phyloP scores from a whole-genome alignment of 805 yeast species.

The Hanseniaspora mollemarum region DNA sequence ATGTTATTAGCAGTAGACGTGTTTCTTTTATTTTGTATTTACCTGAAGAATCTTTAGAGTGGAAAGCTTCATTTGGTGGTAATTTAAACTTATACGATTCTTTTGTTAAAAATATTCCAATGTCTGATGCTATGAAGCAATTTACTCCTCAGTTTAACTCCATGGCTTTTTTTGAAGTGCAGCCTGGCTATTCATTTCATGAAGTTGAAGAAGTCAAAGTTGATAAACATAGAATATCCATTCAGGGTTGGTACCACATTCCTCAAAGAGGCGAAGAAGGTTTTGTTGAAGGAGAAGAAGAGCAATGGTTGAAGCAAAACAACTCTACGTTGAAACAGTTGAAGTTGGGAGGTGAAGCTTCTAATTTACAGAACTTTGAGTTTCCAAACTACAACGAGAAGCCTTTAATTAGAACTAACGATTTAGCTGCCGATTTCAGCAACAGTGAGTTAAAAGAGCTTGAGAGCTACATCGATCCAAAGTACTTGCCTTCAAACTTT shows the following conservation, averaged over 20 bases:
- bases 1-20: conserved; percentile 89
- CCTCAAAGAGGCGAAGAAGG: conserved; percentile 92
- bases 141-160: conserved; percentile 91
- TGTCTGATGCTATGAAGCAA: conserved; percentile 55
- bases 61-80: conserved; percentile 94
- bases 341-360: conserved; percentile 37
- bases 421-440: conserved; percentile 30
- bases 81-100: conserved; percentile 78
- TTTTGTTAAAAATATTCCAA: conserved; percentile 79
- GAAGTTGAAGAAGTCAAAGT: conserved; percentile 95
- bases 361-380: conserved; percentile 66
- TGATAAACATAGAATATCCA: conserved; percentile 79
- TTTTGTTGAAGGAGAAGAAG: conserved; percentile 70
- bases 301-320: conserved; percentile 44
- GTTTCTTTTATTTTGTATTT: conserved; percentile 85
- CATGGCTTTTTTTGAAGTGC: conserved; percentile 88
- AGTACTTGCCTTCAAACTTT: conserved; percentile 46
- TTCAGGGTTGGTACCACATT: conserved; percentile 98
- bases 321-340: conserved; percentile 70
- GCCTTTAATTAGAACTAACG: conserved; percentile 22
- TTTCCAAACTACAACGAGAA: conserved; percentile 55
- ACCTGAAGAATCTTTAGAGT: conserved; percentile 79
- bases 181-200: conserved; percentile 93
- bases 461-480: conserved; percentile 25
- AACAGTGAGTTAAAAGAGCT: conserved; percentile 21